Evolutionary conservation across 2,329 filamentous ascomycete genomes (phyloP).

Genomic region (Fusarium scirpi): DNA sequence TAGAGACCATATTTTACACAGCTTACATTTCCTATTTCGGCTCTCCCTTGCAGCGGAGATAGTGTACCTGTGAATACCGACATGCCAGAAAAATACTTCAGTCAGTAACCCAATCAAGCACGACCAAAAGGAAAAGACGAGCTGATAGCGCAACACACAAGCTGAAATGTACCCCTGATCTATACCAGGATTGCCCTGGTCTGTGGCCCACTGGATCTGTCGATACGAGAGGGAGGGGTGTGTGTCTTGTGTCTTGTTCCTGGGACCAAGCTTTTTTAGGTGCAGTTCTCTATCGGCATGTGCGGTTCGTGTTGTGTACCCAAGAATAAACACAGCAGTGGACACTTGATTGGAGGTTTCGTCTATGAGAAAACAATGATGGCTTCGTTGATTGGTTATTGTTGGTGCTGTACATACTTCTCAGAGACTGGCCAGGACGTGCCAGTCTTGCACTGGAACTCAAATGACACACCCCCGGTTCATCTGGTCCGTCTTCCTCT

Average conservation of each 20-base stretch:
- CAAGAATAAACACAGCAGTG: conserved; percentile 19
- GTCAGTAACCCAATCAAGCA: conserved; percentile 18
- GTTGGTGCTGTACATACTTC: conserved; percentile 15
- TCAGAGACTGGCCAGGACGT: conserved; percentile 29
- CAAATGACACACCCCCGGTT: conserved; percentile 24
- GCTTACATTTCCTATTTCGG: conserved; percentile 3
- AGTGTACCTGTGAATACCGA: conserved; percentile 10
- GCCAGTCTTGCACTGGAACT: conserved; percentile 28
- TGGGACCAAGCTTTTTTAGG: conserved; percentile 8
- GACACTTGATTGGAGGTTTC: neutral
- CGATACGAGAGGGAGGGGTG: conserved; percentile 30
- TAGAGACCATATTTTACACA: conserved; percentile 20
- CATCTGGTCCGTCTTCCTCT: conserved; percentile 10
- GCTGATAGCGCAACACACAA: conserved; percentile 24
- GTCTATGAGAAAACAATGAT: neutral
- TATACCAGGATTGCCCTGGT: conserved; percentile 24
- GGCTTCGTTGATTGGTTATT: neutral
- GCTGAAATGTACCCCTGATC: conserved; percentile 41
- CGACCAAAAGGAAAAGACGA: neutral
- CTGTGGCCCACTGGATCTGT: conserved; percentile 19
- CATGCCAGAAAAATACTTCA: conserved; percentile 24
- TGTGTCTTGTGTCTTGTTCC: neutral
- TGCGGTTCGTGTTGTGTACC: conserved; percentile 1
- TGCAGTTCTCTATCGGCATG: conserved; percentile 10
- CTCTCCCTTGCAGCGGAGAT: conserved; percentile 20